Evolutionary conservation across 305 asterid genomes (phyloP).

Genomic region (Solanum hybrid): DNA sequence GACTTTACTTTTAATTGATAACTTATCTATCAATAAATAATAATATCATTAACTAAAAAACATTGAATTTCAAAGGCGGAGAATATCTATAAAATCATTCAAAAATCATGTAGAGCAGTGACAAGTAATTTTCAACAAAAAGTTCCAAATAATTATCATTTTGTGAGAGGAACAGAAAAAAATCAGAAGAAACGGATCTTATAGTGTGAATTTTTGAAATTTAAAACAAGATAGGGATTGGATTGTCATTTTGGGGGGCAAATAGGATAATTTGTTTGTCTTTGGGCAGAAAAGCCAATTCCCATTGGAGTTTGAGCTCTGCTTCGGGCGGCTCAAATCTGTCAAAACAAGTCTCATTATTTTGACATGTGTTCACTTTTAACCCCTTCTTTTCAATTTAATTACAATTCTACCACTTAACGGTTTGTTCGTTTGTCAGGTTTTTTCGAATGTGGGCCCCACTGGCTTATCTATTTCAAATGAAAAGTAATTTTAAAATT

Average conservation of each 20-base stretch:
- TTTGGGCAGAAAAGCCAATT: slow-evolving; percentile 10
- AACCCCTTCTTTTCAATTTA: slow-evolving; percentile 2
- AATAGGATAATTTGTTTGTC: slow-evolving; percentile 14
- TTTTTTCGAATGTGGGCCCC: background rate
- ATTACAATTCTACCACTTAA: slow-evolving; percentile 17
- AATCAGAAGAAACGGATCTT: background rate
- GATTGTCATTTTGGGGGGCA: slow-evolving; percentile 19
- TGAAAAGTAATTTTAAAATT: background rate
- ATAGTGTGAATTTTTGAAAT: slow-evolving; percentile 6
- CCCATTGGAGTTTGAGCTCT: slow-evolving; percentile 23
- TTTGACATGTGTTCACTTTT: slow-evolving; percentile 19
- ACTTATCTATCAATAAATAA: background rate
- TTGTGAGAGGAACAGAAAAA: background rate
- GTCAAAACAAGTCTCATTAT: slow-evolving; percentile 7
- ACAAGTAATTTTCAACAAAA: slow-evolving; percentile 7
- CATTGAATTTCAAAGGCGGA: background rate
- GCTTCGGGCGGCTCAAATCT: slow-evolving; percentile 26
- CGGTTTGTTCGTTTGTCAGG: slow-evolving; percentile 17
- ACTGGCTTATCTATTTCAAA: background rate
- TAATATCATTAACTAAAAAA: background rate
- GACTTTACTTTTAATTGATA: background rate
- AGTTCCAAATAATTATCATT: background rate
- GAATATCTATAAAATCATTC: background rate
- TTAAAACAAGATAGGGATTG: slow-evolving; percentile 18
- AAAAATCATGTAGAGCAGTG: background rate